Conservation (phyloP, 2,329 filamentous ascomycete genomes). For the Daldinia eschscholtzii region DNA sequence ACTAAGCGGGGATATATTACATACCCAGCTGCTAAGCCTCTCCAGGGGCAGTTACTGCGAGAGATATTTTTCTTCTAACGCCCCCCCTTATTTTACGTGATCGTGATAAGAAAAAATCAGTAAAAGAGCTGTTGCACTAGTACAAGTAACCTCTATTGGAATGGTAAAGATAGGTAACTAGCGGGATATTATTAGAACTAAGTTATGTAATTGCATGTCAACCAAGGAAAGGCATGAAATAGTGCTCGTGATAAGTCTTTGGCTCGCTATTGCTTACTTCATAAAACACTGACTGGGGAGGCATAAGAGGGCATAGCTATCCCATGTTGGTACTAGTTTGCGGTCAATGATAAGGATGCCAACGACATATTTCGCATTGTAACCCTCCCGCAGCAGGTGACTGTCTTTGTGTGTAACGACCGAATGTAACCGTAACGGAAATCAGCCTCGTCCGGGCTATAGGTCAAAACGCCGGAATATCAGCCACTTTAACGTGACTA, state of each 20-base stretch:
- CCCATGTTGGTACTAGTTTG: conserved; percentile 26
- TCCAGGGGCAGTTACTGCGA: conserved; percentile 7
- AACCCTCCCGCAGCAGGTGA: conserved; percentile 42
- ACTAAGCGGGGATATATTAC: conserved; percentile 35
- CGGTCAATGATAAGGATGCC: conserved; percentile 34
- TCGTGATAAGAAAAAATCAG: no score
- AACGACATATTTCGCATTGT: conserved; percentile 30
- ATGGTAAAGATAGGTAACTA: background rate
- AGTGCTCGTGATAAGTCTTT: conserved; percentile 19
- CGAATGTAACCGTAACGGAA: conserved; percentile 32
- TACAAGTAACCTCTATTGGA: no score
- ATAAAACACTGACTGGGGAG: background rate
- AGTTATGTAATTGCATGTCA: background rate
- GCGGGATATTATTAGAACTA: no score
- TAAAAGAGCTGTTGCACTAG: background rate
- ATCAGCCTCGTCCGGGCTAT: conserved; percentile 38
- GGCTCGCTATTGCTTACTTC: conserved; percentile 30
- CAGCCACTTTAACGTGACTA: conserved; percentile 37
- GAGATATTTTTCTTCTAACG: background rate
- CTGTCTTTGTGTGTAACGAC: conserved; percentile 33
- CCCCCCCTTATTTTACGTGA: background rate
- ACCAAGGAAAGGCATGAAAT: conserved; percentile 6
- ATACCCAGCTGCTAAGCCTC: conserved; percentile 11
- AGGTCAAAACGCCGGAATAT: conserved; percentile 24
- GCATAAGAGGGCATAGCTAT: conserved; percentile 5